Percentiles rank a stretch among this genome's conserved stretches.
phyloP scores from a whole-genome alignment of 345 rosid genomes.

The Clarkia xantiana region DNA sequence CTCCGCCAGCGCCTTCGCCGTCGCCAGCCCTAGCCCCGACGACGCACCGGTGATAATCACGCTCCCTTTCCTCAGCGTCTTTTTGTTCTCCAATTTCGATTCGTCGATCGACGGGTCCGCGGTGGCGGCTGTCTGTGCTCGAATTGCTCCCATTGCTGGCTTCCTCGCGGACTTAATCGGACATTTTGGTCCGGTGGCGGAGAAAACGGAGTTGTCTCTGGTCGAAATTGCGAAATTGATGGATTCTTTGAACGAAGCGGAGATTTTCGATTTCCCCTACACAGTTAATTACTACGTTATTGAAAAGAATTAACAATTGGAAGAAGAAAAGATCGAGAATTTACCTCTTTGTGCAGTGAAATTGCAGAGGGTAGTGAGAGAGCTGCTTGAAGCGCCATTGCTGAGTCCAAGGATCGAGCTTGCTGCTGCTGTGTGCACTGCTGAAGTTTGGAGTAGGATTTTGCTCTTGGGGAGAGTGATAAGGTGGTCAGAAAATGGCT shows the following conservation, averaged over 20 bases:
- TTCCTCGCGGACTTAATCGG: constrained; percentile 4
- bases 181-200: constrained; percentile 1
- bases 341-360: constrained; percentile 1
- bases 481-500: constrained; percentile 1
- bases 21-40: constrained; percentile 73
- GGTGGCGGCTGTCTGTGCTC: constrained; percentile 43
- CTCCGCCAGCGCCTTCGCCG: constrained; percentile 78
- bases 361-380: constrained; percentile 1
- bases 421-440: background rate
- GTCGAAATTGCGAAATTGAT: background rate
- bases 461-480: background rate
- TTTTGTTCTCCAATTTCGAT: constrained; percentile 40
- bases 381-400: constrained; percentile 4
- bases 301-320: background rate
- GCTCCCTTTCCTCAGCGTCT: constrained; percentile 59
- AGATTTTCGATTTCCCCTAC: constrained; percentile 1
- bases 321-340: background rate
- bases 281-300: background rate
- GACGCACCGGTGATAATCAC: constrained; percentile 77
- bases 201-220: background rate
- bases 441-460: background rate
- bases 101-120: constrained; percentile 36
- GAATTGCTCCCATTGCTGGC: constrained; percentile 25
- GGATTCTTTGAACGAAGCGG: constrained; percentile 4
- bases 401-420: background rate